phyloP scores from a whole-genome alignment of 805 yeast genomes.

The Myxozyma geophila region DNA sequence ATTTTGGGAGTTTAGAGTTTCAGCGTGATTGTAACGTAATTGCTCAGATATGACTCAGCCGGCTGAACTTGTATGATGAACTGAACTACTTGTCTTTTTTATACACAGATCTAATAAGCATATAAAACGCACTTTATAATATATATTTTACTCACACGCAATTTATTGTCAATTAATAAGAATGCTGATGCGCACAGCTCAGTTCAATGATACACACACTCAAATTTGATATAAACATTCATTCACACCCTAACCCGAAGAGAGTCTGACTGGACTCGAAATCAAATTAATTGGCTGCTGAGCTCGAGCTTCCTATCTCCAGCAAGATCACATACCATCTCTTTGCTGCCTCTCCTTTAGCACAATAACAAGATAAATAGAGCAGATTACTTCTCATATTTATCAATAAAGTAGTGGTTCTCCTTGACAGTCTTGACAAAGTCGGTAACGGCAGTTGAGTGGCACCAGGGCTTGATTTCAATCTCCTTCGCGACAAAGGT shows the following conservation, averaged over 20 bases:
- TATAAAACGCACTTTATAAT: too few species aligned
- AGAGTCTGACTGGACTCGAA: not conserved
- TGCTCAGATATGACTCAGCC: too few species aligned
- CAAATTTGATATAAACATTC: not conserved
- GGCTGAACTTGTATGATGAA: too few species aligned
- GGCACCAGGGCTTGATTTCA: slow-evolving; percentile 38
- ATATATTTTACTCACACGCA: too few species aligned
- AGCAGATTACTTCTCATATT: slow-evolving; percentile 6
- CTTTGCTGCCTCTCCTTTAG: not conserved
- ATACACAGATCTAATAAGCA: not conserved
- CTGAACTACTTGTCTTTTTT: not conserved
- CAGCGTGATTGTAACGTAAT: too few species aligned
- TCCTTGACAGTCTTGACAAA: slow-evolving; percentile 17
- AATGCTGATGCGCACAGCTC: too few species aligned
- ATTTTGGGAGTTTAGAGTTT: slow-evolving; percentile 13
- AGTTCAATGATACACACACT: too few species aligned
- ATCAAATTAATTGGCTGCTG: not conserved
- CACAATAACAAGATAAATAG: not conserved
- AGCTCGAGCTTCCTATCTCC: not conserved
- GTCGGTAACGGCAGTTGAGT: slow-evolving; percentile 31
- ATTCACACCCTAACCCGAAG: not conserved
- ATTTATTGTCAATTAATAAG: too few species aligned
- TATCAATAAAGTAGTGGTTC: slow-evolving; percentile 16
- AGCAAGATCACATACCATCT: too few species aligned
- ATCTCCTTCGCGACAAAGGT: slow-evolving; percentile 33